Base-by-base conservation (phyloP, 495 filamentous ascomycete species). In the Talaromyces adpressus region DNA sequence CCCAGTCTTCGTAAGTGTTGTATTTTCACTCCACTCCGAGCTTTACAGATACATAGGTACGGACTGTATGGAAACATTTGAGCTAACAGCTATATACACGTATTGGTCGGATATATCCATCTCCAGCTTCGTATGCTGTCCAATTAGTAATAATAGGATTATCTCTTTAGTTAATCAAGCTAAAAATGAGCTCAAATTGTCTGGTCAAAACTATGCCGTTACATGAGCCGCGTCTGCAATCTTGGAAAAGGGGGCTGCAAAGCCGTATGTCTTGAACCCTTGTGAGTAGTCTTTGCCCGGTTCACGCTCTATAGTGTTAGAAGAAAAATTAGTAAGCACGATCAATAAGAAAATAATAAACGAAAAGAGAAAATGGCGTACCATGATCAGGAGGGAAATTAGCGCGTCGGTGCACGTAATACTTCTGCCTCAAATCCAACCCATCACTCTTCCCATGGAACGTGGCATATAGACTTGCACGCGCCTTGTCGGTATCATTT, bases 381-480 rank as follows among this genome's bases (percentile, higher is more conserved):
- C 69, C 70, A 67, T 78, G 75, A 30, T 77, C 76, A 11, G 77
- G 72, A 9, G 77, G 77, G 59, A 75, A 79, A 20, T 68, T 68
- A 51, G 73, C 72, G 62, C 71, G 71, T 25, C 75, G 66, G 65
- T 77, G 74, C 45, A 64, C 68, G 61, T 80, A 79, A 65, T 80
- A 79, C 25, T 57, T 68, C 56, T 73, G 66, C 22, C 76, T 65
- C 39, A 77, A 64, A 61, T 78, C 74, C 8, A 66, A 36, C 0
- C 76, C 76, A 57, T 80, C 76, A 12, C 64, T 68, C 45, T 65
- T 69, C 6, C 69, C 71, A 62, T 78, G 71, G 62, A 78, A 80
- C n/a, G 77, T 79, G 2, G 74, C 76, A 71, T 78, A 80, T 32
- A 80, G 71, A 47, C 73, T 73, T 12, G 72, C 72, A 4, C 75